phyloP scores from a whole-genome alignment of 2,329 filamentous ascomycete species.

The Ophiostoma sp. region DNA sequence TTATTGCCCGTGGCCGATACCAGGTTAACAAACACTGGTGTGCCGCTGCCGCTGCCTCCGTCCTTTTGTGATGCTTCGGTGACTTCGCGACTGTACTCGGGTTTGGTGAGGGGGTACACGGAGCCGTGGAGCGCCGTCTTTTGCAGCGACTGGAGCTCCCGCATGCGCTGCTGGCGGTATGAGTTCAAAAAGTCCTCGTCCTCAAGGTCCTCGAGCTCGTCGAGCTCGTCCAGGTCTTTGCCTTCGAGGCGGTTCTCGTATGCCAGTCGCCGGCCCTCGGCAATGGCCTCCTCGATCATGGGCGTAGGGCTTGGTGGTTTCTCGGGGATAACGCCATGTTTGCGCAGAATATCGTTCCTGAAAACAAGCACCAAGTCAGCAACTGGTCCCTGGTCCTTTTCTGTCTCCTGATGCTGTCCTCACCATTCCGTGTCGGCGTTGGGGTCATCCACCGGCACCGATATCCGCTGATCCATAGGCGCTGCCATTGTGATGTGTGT shows the following conservation, averaged over 20 bases:
- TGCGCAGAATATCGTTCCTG: slow-evolving; percentile 97
- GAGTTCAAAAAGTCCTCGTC: slow-evolving; percentile 85
- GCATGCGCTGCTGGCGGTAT: slow-evolving; percentile 82
- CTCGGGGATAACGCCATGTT: slow-evolving; percentile 95
- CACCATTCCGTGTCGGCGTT: slow-evolving; percentile 99
- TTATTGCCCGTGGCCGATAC: slow-evolving; percentile 74
- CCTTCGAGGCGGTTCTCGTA: slow-evolving; percentile 91
- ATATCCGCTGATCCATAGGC: slow-evolving; percentile 58
- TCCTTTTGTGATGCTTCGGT: slow-evolving; percentile 70
- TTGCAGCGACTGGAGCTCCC: slow-evolving; percentile 69
- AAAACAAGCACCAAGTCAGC: background rate
- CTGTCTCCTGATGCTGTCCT: background rate
- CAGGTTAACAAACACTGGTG: slow-evolving; percentile 68
- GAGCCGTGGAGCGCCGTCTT: slow-evolving; percentile 77
- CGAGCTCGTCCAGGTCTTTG: slow-evolving; percentile 89
- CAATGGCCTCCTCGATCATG: slow-evolving; percentile 89
- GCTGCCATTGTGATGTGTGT: slow-evolving; percentile 47
- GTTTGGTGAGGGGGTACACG: slow-evolving; percentile 91
- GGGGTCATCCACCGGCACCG: slow-evolving; percentile 86
- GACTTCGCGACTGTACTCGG: slow-evolving; percentile 84
- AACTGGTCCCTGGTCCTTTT: slow-evolving; percentile 9
- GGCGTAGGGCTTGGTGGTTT: slow-evolving; percentile 93
- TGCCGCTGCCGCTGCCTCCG: slow-evolving; percentile 6
- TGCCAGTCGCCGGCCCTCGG: slow-evolving; percentile 74
- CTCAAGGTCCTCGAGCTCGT: slow-evolving; percentile 90